Conservation (phyloP, 805 yeast genomes). For the Cyberlindnera samutprakarnensis region DNA sequence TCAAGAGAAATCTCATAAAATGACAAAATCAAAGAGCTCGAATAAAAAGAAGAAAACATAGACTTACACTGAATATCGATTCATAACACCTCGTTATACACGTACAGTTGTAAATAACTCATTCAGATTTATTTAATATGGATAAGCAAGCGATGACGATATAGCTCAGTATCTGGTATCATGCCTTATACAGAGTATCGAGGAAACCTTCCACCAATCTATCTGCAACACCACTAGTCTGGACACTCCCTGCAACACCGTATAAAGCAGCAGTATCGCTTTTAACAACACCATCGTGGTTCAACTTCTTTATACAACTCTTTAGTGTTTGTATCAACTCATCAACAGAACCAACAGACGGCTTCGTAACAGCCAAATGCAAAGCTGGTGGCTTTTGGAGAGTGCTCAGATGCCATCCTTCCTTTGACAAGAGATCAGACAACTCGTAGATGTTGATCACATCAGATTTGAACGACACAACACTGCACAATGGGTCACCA, state of each 20-base stretch:
- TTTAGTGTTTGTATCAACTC: conserved; percentile 45
- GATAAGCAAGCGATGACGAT: too few species aligned
- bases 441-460: conserved; percentile 66
- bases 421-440: conserved; percentile 57
- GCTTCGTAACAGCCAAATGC: conserved; percentile 80
- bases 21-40: neutral
- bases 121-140: neutral
- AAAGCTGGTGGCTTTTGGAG: conserved; percentile 87
- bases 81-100: too few species aligned
- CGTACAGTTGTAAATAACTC: neutral
- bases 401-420: conserved; percentile 87
- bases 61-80: too few species aligned
- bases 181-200: conserved; percentile 63
- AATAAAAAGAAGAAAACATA: too few species aligned
- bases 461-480: conserved; percentile 65
- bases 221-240: conserved; percentile 79
- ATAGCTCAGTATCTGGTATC: neutral
- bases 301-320: conserved; percentile 17
- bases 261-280: conserved; percentile 83
- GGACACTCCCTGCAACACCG: conserved; percentile 91
- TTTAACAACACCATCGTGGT: conserved; percentile 18
- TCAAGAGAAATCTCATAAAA: neutral
- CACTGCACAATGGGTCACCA: conserved; percentile 84
- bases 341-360: conserved; percentile 55
- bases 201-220: conserved; percentile 71